A percentile compares a stretch with the other conserved stretches of the same genome.
phyloP scores from a whole-genome alignment of 2,329 filamentous ascomycete genomes.

The Fusarium temperatum region DNA sequence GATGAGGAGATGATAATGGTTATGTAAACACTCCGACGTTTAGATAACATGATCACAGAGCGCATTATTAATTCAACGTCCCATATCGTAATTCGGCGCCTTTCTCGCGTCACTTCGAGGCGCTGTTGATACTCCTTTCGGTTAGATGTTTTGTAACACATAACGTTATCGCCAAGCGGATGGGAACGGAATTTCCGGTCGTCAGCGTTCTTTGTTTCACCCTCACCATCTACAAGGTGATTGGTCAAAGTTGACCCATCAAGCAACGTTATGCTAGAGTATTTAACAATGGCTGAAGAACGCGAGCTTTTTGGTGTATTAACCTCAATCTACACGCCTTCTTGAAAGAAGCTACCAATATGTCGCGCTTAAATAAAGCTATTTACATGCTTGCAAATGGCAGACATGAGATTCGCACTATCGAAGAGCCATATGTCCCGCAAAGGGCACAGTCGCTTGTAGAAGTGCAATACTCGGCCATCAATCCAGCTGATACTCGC shows the following conservation, averaged over 20 bases:
- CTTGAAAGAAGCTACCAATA: rapidly evolving
- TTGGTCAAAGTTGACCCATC: rapidly evolving
- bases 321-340: background rate
- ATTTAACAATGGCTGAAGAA: rapidly evolving
- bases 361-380: constrained; percentile 6
- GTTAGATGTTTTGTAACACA: background rate
- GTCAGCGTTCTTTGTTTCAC: rapidly evolving
- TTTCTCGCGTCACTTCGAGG: background rate
- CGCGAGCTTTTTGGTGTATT: rapidly evolving
- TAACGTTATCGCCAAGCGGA: background rate
- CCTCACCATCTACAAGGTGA: background rate
- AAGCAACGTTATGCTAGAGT: background rate
- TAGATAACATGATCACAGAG: rapidly evolving
- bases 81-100: rapidly evolving
- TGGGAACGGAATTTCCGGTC: background rate
- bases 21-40: background rate
- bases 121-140: rapidly evolving
- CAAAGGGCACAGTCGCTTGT: constrained; percentile 1
- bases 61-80: background rate
- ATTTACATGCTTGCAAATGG: background rate
- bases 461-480: constrained; percentile 24
- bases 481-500: constrained; percentile 26
- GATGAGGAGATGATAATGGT: background rate
- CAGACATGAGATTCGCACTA: background rate
- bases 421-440: background rate